Percentiles rank a stretch among this genome's conserved stretches.
These are phyloP conservation scores for Pyrus pyrifolia DNA, from an alignment of 306 rosid genomes.

Conservation along the genomic window DNA sequence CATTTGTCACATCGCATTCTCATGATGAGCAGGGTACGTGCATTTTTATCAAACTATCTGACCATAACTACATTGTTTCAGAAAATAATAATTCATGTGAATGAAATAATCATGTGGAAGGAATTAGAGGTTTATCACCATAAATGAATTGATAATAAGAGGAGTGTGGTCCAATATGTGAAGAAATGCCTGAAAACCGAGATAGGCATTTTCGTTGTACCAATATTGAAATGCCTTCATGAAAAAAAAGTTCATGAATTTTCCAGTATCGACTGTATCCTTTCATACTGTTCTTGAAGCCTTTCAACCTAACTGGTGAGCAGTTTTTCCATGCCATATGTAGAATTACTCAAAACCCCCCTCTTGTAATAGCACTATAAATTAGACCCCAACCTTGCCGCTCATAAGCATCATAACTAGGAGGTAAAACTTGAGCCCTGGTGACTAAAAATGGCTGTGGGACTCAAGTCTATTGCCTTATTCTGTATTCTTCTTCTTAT, in stretches of 20 bases:
- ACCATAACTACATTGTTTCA: no score
- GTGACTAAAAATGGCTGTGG: slow-evolving; percentile 31
- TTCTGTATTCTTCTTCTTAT: slow-evolving; percentile 20
- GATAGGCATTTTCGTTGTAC: no score
- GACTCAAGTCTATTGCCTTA: slow-evolving; percentile 15
- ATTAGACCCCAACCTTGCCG: slow-evolving; percentile 17
- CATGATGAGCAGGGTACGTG: not conserved
- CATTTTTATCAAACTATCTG: not conserved
- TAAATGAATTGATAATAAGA: no score
- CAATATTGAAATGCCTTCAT: no score
- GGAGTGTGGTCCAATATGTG: no score
- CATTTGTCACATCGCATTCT: not conserved
- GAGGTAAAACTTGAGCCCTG: no score
- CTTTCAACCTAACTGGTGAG: no score
- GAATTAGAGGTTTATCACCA: not conserved
- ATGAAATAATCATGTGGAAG: not conserved
- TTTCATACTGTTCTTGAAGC: no score
- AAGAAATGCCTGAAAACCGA: not conserved
- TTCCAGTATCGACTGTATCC: no score
- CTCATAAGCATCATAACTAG: not conserved
- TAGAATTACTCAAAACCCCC: not conserved
- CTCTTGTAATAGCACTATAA: slow-evolving; percentile 26
- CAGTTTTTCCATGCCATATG: not conserved
- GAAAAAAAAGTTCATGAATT: no score
- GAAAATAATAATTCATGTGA: no score